These are phyloP conservation scores for Shiraia bambusicola DNA, from an alignment of 2,329 filamentous ascomycete genomes.

Conservation along the genomic window DNA sequence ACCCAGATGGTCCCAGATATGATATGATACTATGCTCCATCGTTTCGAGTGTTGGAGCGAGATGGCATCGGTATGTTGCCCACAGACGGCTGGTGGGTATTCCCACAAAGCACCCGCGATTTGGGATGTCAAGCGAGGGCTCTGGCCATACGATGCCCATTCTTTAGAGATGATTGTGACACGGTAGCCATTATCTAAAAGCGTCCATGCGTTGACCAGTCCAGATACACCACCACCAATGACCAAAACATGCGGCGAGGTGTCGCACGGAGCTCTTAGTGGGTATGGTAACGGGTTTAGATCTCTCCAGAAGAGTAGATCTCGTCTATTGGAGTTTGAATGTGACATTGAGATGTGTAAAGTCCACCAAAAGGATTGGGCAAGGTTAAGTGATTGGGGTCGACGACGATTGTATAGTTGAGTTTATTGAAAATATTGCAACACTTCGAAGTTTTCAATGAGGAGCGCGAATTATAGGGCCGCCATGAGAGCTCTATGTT, in stretches of 20 bases:
- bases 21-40: constrained; percentile 48
- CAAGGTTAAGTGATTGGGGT: too few relatives aligned
- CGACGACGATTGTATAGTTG: too few relatives aligned
- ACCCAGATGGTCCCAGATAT: constrained; percentile 38
- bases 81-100: constrained; percentile 50
- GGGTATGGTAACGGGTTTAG: neutral
- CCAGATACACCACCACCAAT: constrained; percentile 34
- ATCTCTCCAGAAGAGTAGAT: constrained; percentile 1
- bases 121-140: constrained; percentile 49
- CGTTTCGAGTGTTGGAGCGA: constrained; percentile 45
- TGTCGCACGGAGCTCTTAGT: neutral
- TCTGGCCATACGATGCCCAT: constrained; percentile 42
- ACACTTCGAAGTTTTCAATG: too few relatives aligned
- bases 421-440: too few relatives aligned
- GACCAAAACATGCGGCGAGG: constrained; percentile 20
- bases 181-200: constrained; percentile 49
- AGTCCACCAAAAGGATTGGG: too few relatives aligned
- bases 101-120: constrained; percentile 54
- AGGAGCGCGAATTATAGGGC: too few relatives aligned
- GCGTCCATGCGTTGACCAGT: constrained; percentile 45
- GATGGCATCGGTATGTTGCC: constrained; percentile 46
- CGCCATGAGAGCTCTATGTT: too few relatives aligned
- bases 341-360: too few relatives aligned
- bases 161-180: constrained; percentile 50
- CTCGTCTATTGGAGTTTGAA: neutral